Percentiles rank a stretch among this genome's conserved stretches.
These are phyloP conservation scores for Aspergillus aculeatus DNA, from an alignment of 2,329 filamentous ascomycete genomes.

Conservation along the genomic window DNA sequence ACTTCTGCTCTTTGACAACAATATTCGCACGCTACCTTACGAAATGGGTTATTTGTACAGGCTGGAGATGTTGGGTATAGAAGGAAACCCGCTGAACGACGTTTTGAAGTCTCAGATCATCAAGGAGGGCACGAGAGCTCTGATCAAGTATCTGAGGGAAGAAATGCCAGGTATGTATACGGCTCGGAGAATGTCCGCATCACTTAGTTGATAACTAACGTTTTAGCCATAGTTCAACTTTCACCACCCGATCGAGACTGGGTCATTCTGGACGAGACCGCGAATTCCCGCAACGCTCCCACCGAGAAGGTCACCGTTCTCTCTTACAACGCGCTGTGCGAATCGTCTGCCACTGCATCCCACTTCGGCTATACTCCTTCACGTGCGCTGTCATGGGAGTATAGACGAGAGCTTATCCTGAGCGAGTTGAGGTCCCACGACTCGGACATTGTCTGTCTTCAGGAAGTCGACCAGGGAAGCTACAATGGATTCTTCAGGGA, in stretches of 20 bases:
- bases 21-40: constrained; percentile 74
- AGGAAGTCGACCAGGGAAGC: constrained; percentile 89
- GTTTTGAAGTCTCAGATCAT: constrained; percentile 78
- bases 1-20: constrained; percentile 85
- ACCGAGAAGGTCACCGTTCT: constrained; percentile 75
- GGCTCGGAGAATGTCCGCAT: not conserved
- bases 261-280: constrained; percentile 66
- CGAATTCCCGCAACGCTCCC: constrained; percentile 49
- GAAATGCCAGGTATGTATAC: constrained; percentile 70
- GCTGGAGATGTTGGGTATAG: constrained; percentile 84
- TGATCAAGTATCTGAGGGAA: constrained; percentile 81
- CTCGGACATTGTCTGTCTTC: constrained; percentile 86
- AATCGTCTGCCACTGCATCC: constrained; percentile 81
- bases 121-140: constrained; percentile 79
- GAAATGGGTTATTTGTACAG: constrained; percentile 88
- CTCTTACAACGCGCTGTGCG: constrained; percentile 94
- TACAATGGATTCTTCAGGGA: constrained; percentile 89
- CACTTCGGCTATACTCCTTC: constrained; percentile 90
- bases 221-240: constrained; percentile 61
- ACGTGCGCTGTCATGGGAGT: constrained; percentile 80
- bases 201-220: constrained; percentile 13
- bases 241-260: constrained; percentile 74
- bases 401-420: constrained; percentile 77
- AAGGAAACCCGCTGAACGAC: constrained; percentile 81
- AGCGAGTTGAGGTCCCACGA: constrained; percentile 76